Base-by-base conservation (phyloP, 768 basidiomycete genomes). In the Lactarius hatsudake region DNA sequence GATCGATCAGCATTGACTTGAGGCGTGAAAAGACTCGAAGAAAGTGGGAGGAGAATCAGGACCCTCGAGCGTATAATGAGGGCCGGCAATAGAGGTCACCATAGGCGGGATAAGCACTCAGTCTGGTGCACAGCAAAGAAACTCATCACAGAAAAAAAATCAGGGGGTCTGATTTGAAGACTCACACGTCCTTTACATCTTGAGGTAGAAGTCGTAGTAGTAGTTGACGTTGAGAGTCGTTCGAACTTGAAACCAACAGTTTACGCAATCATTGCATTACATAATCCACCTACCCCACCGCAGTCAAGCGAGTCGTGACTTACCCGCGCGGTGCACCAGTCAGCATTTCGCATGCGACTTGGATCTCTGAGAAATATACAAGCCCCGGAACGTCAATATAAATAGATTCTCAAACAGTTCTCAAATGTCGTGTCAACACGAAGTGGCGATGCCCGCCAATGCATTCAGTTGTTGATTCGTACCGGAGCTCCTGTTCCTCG, bases 71-170 rank as follows among this genome's bases (percentile, higher is more conserved):
- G 69, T 69, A 69, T 64, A 15, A 43, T 58, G 61, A 69, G 61
- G 61, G 69, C 56, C 68, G 5, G 69, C 62, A 63, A 65, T 61
- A 54, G 48, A 34, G 7, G 56, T 71, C 69, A 63, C 69, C 69
- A 71, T 60, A 18, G 69, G 53, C 48, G 30, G 42, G 9, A 51
- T 57, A 53, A 23, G 53, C 63, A 65, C 69, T 70, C 69, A 58
- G 69, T 65, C 69, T 69, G 69, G 69, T 71, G 67, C 69, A 69
- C 67, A 69, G 69, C 68, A 71, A 36, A 59, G 18, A 59, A 62
- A 48, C 56, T 70, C 67, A 70, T 69, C 69, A 43, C 18, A 62
- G 56, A 62, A 28, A 62, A 56, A 55, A 20, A 55, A 8, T n/a
- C n/a, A 60, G 6, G 20, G 6, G 43, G 36, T 40, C 42, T 42